phyloP scores from a whole-genome alignment of 257 asterid genomes.

The Solanum sejunctum region DNA sequence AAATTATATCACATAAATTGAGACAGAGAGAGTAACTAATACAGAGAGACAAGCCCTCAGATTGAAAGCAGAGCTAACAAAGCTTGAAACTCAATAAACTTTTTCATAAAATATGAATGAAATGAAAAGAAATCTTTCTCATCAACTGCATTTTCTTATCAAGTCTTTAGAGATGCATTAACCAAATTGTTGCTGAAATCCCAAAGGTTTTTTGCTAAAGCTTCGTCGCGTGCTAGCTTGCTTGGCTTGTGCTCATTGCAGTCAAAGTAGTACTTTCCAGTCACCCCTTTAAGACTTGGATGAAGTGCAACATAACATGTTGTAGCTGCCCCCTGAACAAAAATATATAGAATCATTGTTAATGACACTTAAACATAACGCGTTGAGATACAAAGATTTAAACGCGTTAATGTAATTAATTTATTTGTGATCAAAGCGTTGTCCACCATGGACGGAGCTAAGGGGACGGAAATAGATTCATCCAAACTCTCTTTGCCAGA shows the following conservation, averaged over 20 bases:
- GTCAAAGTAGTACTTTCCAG: slow-evolving; percentile 50
- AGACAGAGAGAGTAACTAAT: neutral
- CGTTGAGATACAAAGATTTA: neutral
- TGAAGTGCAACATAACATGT: slow-evolving; percentile 71
- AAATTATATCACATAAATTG: neutral
- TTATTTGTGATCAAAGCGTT: neutral
- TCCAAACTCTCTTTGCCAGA: neutral
- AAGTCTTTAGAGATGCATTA: slow-evolving; percentile 22
- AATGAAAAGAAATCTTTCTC: neutral
- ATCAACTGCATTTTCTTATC: neutral
- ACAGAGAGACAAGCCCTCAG: neutral
- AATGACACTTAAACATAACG: no score
- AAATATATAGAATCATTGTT: neutral
- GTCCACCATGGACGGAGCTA: neutral
- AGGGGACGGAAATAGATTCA: neutral
- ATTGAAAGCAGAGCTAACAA: neutral
- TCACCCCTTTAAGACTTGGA: slow-evolving; percentile 32
- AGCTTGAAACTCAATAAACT: neutral
- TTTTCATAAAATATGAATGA: neutral
- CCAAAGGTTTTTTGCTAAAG: slow-evolving; percentile 46
- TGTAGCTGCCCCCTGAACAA: slow-evolving; percentile 60
- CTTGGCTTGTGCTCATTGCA: slow-evolving; percentile 39
- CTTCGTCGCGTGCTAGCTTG: slow-evolving; percentile 25
- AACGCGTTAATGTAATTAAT: neutral
- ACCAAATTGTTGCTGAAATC: slow-evolving; percentile 55